A percentile compares a stretch with the other conserved stretches of the same genome.
Conservation (phyloP, 2,329 filamentous ascomycete species). For the Penicillium sp. region DNA sequence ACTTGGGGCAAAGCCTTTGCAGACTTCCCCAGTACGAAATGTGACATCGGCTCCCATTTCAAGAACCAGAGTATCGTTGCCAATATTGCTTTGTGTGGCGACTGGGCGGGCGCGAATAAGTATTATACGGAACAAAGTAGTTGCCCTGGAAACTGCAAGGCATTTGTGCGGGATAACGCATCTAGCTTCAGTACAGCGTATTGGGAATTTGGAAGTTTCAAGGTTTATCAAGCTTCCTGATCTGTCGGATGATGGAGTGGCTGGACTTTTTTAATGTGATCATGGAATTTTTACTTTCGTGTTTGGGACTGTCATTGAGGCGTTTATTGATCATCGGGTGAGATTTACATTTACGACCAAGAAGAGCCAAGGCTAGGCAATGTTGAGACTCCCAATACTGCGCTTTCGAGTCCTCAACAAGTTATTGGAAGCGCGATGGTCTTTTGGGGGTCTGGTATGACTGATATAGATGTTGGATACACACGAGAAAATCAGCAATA, state of each 20-base stretch:
- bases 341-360: too few species aligned
- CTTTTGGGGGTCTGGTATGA: too few species aligned
- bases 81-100: constrained; percentile 65
- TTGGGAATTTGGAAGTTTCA: constrained; percentile 64
- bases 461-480: too few species aligned
- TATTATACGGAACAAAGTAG: constrained; percentile 35
- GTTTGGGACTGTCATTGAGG: too few species aligned
- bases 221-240: constrained; percentile 53
- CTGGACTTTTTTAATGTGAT: not conserved
- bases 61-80: constrained; percentile 64
- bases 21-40: constrained; percentile 64
- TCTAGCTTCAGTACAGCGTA: constrained; percentile 58
- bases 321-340: too few species aligned
- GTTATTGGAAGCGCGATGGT: too few species aligned
- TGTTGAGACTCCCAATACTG: too few species aligned
- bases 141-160: constrained; percentile 55
- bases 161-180: constrained; percentile 59
- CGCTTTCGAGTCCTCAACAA: too few species aligned
- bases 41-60: constrained; percentile 60
- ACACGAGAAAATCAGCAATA: too few species aligned
- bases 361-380: too few species aligned
- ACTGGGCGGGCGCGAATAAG: constrained; percentile 45
- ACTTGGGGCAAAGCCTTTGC: constrained; percentile 63
- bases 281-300: too few species aligned
- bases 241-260: not conserved